Conservation (phyloP, 73 alveolate genomes). For the Loxodes magnus region DNA sequence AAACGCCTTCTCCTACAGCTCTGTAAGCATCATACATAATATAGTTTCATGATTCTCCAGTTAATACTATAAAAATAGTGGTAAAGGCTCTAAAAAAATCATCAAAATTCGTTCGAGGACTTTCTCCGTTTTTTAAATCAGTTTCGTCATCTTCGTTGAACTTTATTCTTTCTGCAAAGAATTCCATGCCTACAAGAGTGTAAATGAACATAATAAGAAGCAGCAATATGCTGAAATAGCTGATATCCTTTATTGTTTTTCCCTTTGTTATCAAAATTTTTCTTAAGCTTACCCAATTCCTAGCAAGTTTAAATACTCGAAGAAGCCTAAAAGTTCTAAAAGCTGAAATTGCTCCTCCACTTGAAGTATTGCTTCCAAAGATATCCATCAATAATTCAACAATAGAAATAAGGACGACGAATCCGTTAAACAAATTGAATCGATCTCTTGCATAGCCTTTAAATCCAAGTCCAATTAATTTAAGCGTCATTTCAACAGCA, state of each 20-base stretch:
- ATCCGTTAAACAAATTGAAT: slow-evolving; percentile 86
- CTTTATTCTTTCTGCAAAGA: slow-evolving; percentile 69
- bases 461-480: slow-evolving; percentile 83
- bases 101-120: slow-evolving; percentile 65
- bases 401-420: slow-evolving; percentile 68
- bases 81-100: slow-evolving; percentile 69
- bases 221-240: slow-evolving; percentile 66
- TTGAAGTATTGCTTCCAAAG: no score
- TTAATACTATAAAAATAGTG: slow-evolving; percentile 75
- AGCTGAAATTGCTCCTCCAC: slow-evolving; percentile 65
- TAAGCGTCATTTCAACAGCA: slow-evolving; percentile 78
- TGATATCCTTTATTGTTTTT: slow-evolving; percentile 59
- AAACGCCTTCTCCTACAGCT: slow-evolving; percentile 20
- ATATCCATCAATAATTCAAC: slow-evolving; percentile 75
- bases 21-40: slow-evolving; percentile 51
- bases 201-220: slow-evolving; percentile 80
- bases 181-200: slow-evolving; percentile 89
- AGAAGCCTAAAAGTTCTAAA: slow-evolving; percentile 83
- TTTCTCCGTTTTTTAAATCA: no score
- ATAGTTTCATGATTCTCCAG: slow-evolving; percentile 88
- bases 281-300: slow-evolving; percentile 77
- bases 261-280: slow-evolving; percentile 65
- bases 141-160: slow-evolving; percentile 21
- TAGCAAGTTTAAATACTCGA: slow-evolving; percentile 90
- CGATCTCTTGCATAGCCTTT: slow-evolving; percentile 76